Evolutionary conservation across 345 rosid genomes (phyloP), one percentile per base, ranked within the genome.

Genomic region (Ailanthus altissimus): DNA sequence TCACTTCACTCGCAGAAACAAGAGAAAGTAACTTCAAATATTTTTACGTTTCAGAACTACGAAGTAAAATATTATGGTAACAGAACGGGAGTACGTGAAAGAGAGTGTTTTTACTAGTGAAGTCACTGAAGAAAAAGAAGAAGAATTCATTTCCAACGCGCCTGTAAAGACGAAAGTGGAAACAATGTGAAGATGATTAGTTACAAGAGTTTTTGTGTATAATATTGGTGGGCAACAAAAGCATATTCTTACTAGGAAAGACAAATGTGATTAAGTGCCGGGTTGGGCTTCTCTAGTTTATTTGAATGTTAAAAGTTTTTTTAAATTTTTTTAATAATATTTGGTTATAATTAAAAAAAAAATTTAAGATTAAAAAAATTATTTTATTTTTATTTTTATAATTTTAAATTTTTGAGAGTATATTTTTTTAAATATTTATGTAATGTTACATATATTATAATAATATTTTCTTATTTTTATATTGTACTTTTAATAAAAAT

Each of bases 1-100:
- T 75, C 21, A 2, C 38, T 20, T 6, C 38, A 13, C 26, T n/a
- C 25, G 26, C 53, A 69, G 26, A 78, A 68, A 61, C 63, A 38
- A 81, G 78, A 75, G 63, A 72, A 73, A 45, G 50, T 13, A 60
- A 26, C 12, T 54, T 50, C 63, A 40, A 49, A 50, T 49, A 28
- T 50, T 26, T 26, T 43, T 4, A 7, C 9, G 49, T 36, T 53
- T 12, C 59, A 50, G 45, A 69, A 32, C 3, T 28, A 57, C 25
- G 14, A 23, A 46, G 56, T 45, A 7, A 49, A 69, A 70, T 26
- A 23, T 3, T 60, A 28, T 7, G 42, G 42, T 63, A 63, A 63
- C 46, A 2, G 9, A 36, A 18, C 8, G 5, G 8, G 46, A 62
- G 1, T 20, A 38, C 67, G 23, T 20, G 49, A 54, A 38, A 5